phyloP scores from a whole-genome alignment of 306 rosid species.

The Cucurbita pepo region DNA sequence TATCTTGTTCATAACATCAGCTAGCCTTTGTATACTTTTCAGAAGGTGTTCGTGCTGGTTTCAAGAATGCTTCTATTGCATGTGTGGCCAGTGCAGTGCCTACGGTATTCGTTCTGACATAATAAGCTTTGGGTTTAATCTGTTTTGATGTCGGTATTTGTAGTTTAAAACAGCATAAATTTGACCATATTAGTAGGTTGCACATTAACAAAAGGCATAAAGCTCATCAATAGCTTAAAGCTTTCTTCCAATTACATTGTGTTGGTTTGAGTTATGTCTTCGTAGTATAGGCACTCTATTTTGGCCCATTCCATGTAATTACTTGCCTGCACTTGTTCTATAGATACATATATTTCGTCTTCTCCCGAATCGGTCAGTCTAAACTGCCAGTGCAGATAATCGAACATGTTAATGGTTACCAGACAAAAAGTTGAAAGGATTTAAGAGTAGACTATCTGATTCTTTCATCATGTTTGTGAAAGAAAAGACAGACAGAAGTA shows the following conservation, averaged over 20 bases:
- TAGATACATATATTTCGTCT: neutral
- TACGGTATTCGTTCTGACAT: constrained; percentile 38
- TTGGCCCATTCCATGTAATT: neutral
- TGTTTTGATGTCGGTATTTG: neutral
- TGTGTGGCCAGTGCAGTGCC: constrained; percentile 50
- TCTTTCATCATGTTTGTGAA: neutral
- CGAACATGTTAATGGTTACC: neutral
- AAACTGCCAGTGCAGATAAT: neutral
- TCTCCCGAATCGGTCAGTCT: neutral
- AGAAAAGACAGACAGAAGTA: neutral
- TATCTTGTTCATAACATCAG: neutral
- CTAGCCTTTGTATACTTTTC: constrained; percentile 21
- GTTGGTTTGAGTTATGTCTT: neutral
- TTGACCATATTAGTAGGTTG: neutral
- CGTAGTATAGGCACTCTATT: neutral
- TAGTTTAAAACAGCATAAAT: neutral
- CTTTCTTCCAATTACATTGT: neutral
- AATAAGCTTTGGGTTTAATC: neutral
- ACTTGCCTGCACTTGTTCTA: neutral
- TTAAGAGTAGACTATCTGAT: neutral
- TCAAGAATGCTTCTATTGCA: constrained; percentile 51
- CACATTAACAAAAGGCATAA: neutral
- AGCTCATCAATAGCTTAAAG: neutral
- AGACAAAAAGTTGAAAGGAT: neutral
- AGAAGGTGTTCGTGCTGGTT: constrained; percentile 76